Percentiles rank a stretch among this genome's conserved stretches.
These are phyloP conservation scores for Suhomyces kilbournensis DNA, from an alignment of 805 yeast genomes.

Conservation along the genomic window DNA sequence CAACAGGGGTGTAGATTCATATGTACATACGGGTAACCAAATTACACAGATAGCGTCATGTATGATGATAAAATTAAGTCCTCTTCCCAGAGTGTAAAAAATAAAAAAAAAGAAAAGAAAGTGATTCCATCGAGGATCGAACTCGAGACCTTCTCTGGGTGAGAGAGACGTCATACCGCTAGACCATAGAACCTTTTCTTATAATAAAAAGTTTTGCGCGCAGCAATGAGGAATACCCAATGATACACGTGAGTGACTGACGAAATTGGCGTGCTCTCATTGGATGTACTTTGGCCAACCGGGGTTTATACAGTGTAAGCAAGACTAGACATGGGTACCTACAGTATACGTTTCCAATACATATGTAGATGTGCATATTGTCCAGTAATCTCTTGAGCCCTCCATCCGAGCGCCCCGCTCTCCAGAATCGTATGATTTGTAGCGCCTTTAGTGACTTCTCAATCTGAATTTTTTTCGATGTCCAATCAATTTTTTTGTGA, in stretches of 20 bases:
- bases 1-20: not conserved
- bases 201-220: not conserved
- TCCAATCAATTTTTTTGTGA: constrained; percentile 4
- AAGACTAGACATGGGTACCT: not conserved
- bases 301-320: not conserved
- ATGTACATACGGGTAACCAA: not conserved
- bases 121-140: constrained; percentile 20
- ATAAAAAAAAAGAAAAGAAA: constrained; percentile 3
- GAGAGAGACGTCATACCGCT: constrained; percentile 21
- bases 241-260: not conserved
- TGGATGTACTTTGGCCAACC: not conserved
- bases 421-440: constrained; percentile 3
- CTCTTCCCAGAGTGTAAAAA: too few relatives aligned
- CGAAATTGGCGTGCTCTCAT: not conserved
- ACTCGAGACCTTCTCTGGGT: constrained; percentile 20
- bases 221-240: not conserved
- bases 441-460: not conserved
- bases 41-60: too few relatives aligned
- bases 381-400: not conserved
- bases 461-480: constrained; percentile 3
- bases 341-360: not conserved
- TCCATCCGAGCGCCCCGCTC: not conserved
- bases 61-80: too few relatives aligned
- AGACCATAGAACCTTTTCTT: constrained; percentile 16
- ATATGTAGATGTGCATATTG: too few relatives aligned